phyloP scores from a whole-genome alignment of 768 basidiomycete species.

The Hygrophoropsis aurantiaca region DNA sequence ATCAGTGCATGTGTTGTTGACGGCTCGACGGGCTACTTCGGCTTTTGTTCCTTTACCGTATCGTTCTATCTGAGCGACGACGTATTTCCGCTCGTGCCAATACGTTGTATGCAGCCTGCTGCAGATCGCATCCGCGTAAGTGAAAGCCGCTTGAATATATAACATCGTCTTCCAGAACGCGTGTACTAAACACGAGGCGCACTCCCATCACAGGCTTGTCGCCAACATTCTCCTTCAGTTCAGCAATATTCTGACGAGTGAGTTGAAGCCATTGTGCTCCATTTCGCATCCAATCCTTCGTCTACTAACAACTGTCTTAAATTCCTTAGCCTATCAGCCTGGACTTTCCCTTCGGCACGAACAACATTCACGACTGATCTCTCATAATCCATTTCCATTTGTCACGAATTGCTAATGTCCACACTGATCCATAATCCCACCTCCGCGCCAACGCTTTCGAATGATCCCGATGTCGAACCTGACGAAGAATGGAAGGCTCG shows the following conservation, averaged over 20 bases:
- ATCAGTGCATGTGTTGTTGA: slow-evolving; percentile 11
- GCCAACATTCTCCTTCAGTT: slow-evolving; percentile 16
- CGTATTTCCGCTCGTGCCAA: neutral
- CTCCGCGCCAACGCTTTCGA: slow-evolving; percentile 7
- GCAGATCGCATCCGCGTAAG: slow-evolving; percentile 14
- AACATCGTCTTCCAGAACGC: slow-evolving; percentile 34
- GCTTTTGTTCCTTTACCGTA: neutral
- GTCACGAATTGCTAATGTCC: slow-evolving; percentile 18
- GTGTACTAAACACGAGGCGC: slow-evolving; percentile 60
- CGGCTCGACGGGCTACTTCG: neutral
- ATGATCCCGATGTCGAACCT: slow-evolving; percentile 40
- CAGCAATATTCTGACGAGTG: slow-evolving; percentile 13
- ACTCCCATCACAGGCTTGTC: slow-evolving; percentile 38
- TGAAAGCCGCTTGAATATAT: slow-evolving; percentile 3
- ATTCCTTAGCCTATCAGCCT: neutral
- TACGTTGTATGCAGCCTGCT: slow-evolving; percentile 12
- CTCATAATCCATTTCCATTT: slow-evolving; percentile 3
- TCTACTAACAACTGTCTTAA: slow-evolving; percentile 1
- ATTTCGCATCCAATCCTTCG: slow-evolving; percentile 11
- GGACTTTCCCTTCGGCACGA: no score
- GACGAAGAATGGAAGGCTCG: slow-evolving; percentile 54
- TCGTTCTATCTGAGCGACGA: neutral
- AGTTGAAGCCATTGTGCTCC: slow-evolving; percentile 10
- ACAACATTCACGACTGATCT: neutral
- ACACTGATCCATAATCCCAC: slow-evolving; percentile 19